Evolutionary conservation across 2,329 filamentous ascomycete species (phyloP).

Genomic region (Cladosporium oxysporum): DNA sequence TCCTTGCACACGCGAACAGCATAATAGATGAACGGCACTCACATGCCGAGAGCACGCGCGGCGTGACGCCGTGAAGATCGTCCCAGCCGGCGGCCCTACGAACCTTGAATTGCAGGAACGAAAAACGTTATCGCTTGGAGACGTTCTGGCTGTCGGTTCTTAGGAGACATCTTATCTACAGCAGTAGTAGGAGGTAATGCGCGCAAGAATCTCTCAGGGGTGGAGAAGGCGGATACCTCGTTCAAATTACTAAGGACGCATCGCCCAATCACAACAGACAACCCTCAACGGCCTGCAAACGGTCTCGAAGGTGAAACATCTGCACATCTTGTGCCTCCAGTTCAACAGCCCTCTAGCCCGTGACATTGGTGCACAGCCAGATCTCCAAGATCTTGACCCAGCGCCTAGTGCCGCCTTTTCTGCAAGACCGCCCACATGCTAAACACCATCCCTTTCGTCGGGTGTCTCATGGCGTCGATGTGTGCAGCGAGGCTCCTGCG

Average conservation of each 20-base stretch:
- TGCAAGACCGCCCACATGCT: background rate
- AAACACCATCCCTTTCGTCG: constrained; percentile 11
- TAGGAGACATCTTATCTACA: background rate
- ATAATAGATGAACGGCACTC: background rate
- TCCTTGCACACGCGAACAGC: background rate
- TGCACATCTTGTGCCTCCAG: constrained; percentile 9
- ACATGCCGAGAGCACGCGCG: background rate
- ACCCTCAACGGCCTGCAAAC: background rate
- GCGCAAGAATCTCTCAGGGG: constrained; percentile 6
- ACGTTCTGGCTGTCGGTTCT: background rate
- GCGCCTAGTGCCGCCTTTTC: constrained; percentile 7
- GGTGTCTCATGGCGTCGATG: constrained; percentile 12
- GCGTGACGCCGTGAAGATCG: background rate
- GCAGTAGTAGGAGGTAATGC: background rate
- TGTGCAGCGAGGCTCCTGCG: constrained; percentile 8
- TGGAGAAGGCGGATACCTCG: background rate
- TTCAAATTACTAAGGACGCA: background rate
- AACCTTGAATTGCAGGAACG: background rate
- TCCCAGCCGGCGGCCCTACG: background rate
- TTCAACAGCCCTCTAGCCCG: constrained; percentile 9
- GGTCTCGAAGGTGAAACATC: constrained; percentile 6
- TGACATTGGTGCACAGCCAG: constrained; percentile 15
- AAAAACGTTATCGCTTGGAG: background rate
- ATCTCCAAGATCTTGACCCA: constrained; percentile 10
- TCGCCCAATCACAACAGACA: background rate